Conservation (phyloP, 768 basidiomycete genomes). For the Lepiota venenata region DNA sequence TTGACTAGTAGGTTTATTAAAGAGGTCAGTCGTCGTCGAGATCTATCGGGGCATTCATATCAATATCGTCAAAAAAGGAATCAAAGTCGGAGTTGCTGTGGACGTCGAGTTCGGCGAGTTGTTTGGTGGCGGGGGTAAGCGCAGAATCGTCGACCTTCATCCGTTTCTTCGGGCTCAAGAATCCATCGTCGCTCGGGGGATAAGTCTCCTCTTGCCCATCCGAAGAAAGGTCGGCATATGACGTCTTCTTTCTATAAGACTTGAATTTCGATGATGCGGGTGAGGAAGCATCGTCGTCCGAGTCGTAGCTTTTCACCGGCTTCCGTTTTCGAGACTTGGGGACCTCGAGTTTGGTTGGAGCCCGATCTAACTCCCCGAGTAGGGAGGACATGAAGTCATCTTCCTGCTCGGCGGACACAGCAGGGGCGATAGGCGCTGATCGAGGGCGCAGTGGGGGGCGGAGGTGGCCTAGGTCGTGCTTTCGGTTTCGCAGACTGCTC, state of each 20-base stretch:
- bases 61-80: slow-evolving; percentile 50
- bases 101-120: slow-evolving; percentile 58
- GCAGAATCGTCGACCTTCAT: slow-evolving; percentile 39
- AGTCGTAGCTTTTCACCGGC: slow-evolving; percentile 45
- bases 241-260: slow-evolving; percentile 30
- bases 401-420: slow-evolving; percentile 75
- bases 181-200: slow-evolving; percentile 56
- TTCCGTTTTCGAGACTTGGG: slow-evolving; percentile 61
- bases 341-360: slow-evolving; percentile 33
- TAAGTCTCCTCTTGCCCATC: slow-evolving; percentile 40
- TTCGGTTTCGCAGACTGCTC: slow-evolving; percentile 32
- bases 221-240: slow-evolving; percentile 41
- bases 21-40: slow-evolving; percentile 47
- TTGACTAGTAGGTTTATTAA: slow-evolving; percentile 37
- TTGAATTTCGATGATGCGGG: slow-evolving; percentile 25
- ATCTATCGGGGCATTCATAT: slow-evolving; percentile 60
- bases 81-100: slow-evolving; percentile 46
- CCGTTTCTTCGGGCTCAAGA: slow-evolving; percentile 72
- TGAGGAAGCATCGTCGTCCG: slow-evolving; percentile 31
- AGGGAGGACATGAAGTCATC: slow-evolving; percentile 86
- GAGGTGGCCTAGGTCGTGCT: slow-evolving; percentile 46
- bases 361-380: slow-evolving; percentile 65
- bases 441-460: slow-evolving; percentile 51
- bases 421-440: slow-evolving; percentile 81
- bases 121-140: slow-evolving; percentile 54